Percentiles rank a stretch among this genome's conserved stretches.
Evolutionary conservation across 768 basidiomycete genomes (phyloP).

Genomic region (Mycena floridula): DNA sequence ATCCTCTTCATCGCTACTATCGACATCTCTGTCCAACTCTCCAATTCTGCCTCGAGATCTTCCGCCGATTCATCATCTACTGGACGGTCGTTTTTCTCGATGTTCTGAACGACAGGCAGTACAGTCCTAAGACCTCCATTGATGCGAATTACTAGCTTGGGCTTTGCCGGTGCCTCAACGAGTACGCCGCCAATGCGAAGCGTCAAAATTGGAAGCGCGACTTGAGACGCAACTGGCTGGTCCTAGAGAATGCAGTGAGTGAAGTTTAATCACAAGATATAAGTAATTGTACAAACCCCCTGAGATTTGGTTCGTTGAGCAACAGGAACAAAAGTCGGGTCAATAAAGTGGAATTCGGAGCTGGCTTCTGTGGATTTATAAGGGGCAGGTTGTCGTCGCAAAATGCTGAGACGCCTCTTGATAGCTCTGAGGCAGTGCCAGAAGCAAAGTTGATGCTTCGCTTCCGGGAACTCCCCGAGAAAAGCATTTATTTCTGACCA

Average conservation of each 20-base stretch:
- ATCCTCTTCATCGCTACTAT: too few relatives aligned
- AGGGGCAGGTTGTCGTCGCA: slow-evolving; percentile 15
- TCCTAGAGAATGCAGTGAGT: too few relatives aligned
- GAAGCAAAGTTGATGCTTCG: slow-evolving; percentile 33
- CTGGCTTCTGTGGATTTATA: slow-evolving; percentile 21
- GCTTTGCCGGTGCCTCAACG: neutral
- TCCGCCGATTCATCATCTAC: neutral
- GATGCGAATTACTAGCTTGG: neutral
- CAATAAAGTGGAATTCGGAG: slow-evolving; percentile 20
- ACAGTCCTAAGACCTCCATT: neutral
- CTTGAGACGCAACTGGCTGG: too few relatives aligned
- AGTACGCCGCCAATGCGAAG: too few relatives aligned
- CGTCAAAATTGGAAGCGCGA: too few relatives aligned
- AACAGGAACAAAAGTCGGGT: slow-evolving; percentile 17
- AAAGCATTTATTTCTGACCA: slow-evolving; percentile 28
- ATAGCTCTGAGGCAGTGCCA: slow-evolving; percentile 25
- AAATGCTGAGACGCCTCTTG: slow-evolving; percentile 17
- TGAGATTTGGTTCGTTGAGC: slow-evolving; percentile 18
- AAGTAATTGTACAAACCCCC: too few relatives aligned
- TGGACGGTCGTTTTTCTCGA: neutral
- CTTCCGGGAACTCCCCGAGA: slow-evolving; percentile 14
- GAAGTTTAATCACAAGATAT: too few relatives aligned
- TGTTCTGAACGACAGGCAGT: neutral
- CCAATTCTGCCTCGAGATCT: neutral
- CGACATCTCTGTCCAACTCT: neutral